Base-by-base conservation (phyloP, 208 protist genomes). In the Wallacemonas sp. region DNA sequence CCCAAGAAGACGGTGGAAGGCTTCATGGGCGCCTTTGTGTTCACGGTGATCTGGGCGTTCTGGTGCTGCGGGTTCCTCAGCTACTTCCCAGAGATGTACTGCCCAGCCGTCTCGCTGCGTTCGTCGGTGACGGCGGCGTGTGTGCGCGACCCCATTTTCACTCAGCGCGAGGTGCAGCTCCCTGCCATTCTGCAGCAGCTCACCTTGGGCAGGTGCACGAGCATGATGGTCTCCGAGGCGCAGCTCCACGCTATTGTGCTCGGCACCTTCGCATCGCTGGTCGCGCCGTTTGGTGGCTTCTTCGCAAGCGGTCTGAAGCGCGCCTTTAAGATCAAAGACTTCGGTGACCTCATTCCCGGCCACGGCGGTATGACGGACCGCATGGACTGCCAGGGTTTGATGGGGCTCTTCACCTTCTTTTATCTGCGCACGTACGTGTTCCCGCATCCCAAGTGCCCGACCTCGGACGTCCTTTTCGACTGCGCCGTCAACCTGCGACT, bases 251-350 rank as follows among this genome's bases (percentile, higher is more conserved):
- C 90, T 4, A 26, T 99, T n/a, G 79, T 96, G 23, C 71, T 99
- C 23, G 96, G 94, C n/a, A 75, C 91, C 17, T 99, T 99, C 71
- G 96, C 96, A 4, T 98, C 97, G 24, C 68, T 99, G 2, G 68
- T 99, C 30, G 98, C 98, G 0, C 98, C 98, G 17, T 99, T 99
- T 83, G 98, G 98, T 30, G 98, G 98, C 21, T 99, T 99, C 83
- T 99, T 99, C 75, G 98, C 97, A 5, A 98, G 93, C 33, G 98
- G 96, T 5, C 73, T 99, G 29, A 99, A 99, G 78, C 94, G 98
- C 12, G 97, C 98, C 0, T 99, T 98, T 66, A 95, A 98, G 38
- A 83, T 99, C 24, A 99, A 99, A 76, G 98, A 99, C 81, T 99
- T 99, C 87, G 96, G 93, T 38, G 88, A 97, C 38, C 71, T 98